Percentiles rank a stretch among this genome's conserved stretches.
These are phyloP conservation scores for Neurospora sp. DNA, from an alignment of 495 filamentous ascomycete genomes.

Conservation along the genomic window DNA sequence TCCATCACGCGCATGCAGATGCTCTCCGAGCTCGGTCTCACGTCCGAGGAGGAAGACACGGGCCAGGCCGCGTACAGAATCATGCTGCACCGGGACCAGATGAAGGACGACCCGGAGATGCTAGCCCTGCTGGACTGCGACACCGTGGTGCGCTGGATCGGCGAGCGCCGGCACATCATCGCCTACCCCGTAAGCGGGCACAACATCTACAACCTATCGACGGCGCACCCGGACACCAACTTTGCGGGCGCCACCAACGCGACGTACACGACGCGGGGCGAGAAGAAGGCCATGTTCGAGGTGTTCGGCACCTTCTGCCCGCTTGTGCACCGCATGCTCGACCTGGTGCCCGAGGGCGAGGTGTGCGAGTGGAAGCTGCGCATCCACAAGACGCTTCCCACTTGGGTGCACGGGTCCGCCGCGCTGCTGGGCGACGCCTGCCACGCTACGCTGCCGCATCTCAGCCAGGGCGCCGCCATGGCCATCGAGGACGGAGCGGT, in stretches of 20 bases:
- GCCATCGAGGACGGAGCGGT: slow-evolving; percentile 74
- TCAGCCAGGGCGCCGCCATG: slow-evolving; percentile 76
- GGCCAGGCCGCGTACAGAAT: slow-evolving; percentile 78
- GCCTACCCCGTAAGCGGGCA: slow-evolving; percentile 70
- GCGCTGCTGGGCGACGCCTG: slow-evolving; percentile 72
- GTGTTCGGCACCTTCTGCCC: slow-evolving; percentile 65
- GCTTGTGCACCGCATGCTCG: slow-evolving; percentile 59
- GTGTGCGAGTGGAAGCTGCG: slow-evolving; percentile 77
- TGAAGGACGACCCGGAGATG: slow-evolving; percentile 57
- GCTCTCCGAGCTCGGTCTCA: slow-evolving; percentile 43
- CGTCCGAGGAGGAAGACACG: slow-evolving; percentile 56
- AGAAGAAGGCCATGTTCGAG: slow-evolving; percentile 55
- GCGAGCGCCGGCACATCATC: slow-evolving; percentile 69
- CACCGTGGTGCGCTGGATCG: slow-evolving; percentile 69
- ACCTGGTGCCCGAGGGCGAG: slow-evolving; percentile 70
- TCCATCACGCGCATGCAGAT: slow-evolving; percentile 51
- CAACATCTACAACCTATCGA: slow-evolving; percentile 69
- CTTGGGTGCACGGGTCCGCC: slow-evolving; percentile 56
- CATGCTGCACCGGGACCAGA: slow-evolving; percentile 60
- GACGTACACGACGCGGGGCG: slow-evolving; percentile 66
- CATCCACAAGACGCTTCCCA: slow-evolving; percentile 56
- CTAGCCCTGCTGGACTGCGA: slow-evolving; percentile 55
- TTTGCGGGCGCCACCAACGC: slow-evolving; percentile 62
- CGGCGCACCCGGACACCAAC: slow-evolving; percentile 62
- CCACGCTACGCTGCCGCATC: slow-evolving; percentile 68